Percentiles rank a stretch among this genome's conserved stretches.
Evolutionary conservation across 352 stramenopile species (phyloP).

Genomic region (Globisporangium emineosum): DNA sequence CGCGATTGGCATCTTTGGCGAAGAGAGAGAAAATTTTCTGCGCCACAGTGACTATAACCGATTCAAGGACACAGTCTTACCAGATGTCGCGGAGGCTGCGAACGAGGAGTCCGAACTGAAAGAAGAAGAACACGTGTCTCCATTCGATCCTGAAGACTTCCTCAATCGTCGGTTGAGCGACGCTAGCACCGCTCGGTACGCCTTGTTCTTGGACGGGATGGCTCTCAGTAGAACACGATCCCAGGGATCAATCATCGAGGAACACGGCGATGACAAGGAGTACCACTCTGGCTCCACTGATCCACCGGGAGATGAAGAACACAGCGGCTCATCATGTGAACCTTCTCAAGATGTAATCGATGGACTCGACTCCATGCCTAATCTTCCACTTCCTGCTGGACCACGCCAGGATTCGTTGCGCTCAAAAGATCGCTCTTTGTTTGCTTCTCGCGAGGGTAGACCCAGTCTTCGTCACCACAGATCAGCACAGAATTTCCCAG

Average conservation of each 20-base stretch:
- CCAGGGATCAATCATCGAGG: conserved; percentile 7
- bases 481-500: neutral
- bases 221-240: neutral
- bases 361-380: neutral
- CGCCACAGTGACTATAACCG: conserved; percentile 17
- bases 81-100: conserved; percentile 1
- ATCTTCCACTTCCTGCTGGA: neutral
- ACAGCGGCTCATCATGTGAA: conserved; percentile 16
- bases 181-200: neutral
- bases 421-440: neutral
- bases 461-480: neutral
- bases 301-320: conserved; percentile 18
- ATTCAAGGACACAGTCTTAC: conserved; percentile 12
- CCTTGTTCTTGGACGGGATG: conserved; percentile 5
- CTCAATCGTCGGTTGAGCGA: neutral
- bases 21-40: conserved; percentile 40
- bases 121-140: neutral
- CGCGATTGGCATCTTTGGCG: conserved; percentile 47
- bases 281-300: neutral
- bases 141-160: neutral
- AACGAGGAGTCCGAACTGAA: conserved; percentile 6
- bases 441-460: neutral
- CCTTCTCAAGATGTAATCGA: conserved; percentile 3
- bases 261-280: neutral
- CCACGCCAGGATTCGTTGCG: neutral